Evolutionary conservation across 2,329 filamentous ascomycete species (phyloP).

Genomic region (Fusarium sp.): DNA sequence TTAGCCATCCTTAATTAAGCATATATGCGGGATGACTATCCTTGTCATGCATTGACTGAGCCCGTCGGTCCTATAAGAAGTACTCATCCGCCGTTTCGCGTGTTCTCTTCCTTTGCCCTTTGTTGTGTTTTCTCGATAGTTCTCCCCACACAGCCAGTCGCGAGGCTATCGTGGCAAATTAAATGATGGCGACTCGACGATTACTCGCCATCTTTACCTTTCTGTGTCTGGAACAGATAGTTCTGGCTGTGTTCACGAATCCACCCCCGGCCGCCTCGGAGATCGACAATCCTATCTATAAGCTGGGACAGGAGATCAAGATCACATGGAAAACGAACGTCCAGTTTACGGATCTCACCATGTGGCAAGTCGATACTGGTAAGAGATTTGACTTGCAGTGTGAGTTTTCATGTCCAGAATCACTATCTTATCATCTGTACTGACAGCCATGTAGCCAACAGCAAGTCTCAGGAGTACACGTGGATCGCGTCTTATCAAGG

Average conservation of each 20-base stretch:
- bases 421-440: too few relatives aligned
- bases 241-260: neutral
- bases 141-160: too few relatives aligned
- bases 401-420: rapidly evolving
- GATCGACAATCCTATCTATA: slow-evolving; percentile 2
- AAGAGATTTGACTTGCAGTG: slow-evolving; percentile 4
- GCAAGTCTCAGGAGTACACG: slow-evolving; percentile 9
- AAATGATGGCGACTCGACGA: neutral
- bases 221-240: neutral
- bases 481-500: slow-evolving; percentile 20
- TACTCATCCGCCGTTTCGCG: neutral
- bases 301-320: neutral
- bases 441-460: neutral
- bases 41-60: neutral
- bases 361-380: slow-evolving; percentile 1
- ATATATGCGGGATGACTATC: neutral
- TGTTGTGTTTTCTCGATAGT: too few relatives aligned
- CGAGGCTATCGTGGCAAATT: neutral
- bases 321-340: slow-evolving; percentile 2
- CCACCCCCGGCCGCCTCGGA: slow-evolving; percentile 1
- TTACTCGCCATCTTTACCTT: slow-evolving; percentile 2
- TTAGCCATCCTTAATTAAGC: neutral
- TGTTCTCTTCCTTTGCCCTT: neutral
- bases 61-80: neutral
- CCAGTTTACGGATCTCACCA: neutral